A percentile compares a stretch with the other conserved stretches of the same genome.
phyloP scores from a whole-genome alignment of 1,284 basidiomycete genomes.

The Ustilago cynodontis region DNA sequence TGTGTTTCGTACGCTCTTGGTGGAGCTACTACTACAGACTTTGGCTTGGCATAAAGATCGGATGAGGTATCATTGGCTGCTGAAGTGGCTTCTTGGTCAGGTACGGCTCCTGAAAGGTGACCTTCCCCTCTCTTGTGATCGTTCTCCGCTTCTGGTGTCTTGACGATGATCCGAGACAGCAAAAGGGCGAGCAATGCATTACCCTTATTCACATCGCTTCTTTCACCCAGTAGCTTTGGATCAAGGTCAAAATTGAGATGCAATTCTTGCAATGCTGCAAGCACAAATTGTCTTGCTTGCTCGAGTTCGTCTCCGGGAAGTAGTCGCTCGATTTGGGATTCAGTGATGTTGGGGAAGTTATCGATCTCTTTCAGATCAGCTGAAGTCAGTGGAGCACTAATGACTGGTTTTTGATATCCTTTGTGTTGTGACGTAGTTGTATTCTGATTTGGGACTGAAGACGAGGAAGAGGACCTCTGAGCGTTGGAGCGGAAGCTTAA shows the following conservation, averaged over 20 bases:
- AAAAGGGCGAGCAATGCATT: conserved; percentile 49
- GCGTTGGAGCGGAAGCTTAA: conserved; percentile 43
- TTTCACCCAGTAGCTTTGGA: conserved; percentile 51
- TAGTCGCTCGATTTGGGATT: conserved; percentile 34
- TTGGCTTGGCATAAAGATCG: conserved; percentile 6
- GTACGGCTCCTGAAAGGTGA: conserved; percentile 32
- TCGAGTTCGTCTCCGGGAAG: conserved; percentile 35
- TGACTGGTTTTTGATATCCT: neutral
- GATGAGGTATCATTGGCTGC: neutral
- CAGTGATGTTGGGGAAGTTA: conserved; percentile 35
- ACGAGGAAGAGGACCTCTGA: conserved; percentile 17
- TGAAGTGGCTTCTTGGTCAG: conserved; percentile 6
- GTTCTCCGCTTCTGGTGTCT: neutral
- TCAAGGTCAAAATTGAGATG: conserved; percentile 61
- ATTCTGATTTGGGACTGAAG: conserved; percentile 7
- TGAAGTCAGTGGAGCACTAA: conserved; percentile 20
- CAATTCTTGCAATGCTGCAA: conserved; percentile 58
- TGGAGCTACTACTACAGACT: conserved; percentile 8
- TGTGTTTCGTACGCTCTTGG: conserved; percentile 56
- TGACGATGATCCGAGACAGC: conserved; percentile 34
- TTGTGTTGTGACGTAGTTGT: conserved; percentile 1
- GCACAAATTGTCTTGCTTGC: conserved; percentile 25
- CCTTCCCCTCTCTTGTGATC: conserved; percentile 24
- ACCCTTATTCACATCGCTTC: conserved; percentile 47
- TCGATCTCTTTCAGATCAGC: conserved; percentile 28